Base-by-base conservation (phyloP, 2,329 filamentous ascomycete species). In the Cladosporium cucumerinum region DNA sequence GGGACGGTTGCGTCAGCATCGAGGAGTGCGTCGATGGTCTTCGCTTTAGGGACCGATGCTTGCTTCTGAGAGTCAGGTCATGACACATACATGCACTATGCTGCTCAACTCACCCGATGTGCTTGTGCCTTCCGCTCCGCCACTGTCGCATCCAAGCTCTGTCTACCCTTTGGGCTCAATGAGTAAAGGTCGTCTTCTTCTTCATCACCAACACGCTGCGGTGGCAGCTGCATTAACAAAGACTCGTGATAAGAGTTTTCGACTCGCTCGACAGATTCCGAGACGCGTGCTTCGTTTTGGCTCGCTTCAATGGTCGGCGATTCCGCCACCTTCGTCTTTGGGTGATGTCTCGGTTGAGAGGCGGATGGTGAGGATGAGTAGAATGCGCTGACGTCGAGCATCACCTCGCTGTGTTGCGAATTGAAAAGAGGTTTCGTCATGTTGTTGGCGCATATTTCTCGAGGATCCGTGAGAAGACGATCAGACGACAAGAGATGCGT, bases 361-460 rank as follows among this genome's bases (percentile, higher is more conserved):
- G 23, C 10, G 59, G 66, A 51, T 60, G 52, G 54, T 63, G 12
- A 34, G 61, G 57, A 51, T 28, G 57, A 36, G 66, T 66, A 23
- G 21, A 64, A 54, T 30, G 69, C 67, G 46, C 71, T 72, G 51
- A 70, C 65, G 59, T 73, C 68, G 11, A 73, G 66, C 11, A 66
- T 25, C 14, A 64, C 55, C 30, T 66, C 57, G 51, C 61, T 70
- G 32, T 66, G 54, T 12, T 68, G 51, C n/a, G 63, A 65, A 18
- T 36, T 62, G 16, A 67, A 25, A n/a, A n/a, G 57, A 12, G 46
- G 34, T 10, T 16, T 3, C 48, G 66, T 63, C 71, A 71, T 28
- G 10, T 58, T 11, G n/a, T 21, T 21, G 39, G 8, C 28, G 8
- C 28, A 54, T 54, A 30, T 7, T 52, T 25, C 51, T 32, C 14